Percentiles rank a stretch among this genome's conserved stretches.
Conservation (phyloP, 2,329 filamentous ascomycete genomes). For the Zymoseptoria passerinii region DNA sequence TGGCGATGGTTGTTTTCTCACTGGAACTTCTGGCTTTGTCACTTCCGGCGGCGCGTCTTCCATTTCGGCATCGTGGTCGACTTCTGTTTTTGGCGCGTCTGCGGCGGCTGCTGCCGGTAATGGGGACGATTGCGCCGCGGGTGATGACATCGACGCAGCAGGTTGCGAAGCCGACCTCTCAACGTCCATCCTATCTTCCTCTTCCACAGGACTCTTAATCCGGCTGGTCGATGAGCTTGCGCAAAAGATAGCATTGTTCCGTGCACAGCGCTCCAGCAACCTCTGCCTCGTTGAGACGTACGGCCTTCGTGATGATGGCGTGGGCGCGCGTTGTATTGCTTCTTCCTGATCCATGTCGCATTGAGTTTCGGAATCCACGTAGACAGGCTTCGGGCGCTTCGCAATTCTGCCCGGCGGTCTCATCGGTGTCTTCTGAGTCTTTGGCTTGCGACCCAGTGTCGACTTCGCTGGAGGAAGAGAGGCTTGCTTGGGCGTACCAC, state of each 20-base stretch:
- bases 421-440: conserved; percentile 12
- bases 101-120: background rate
- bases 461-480: conserved; percentile 16
- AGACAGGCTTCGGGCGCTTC: conserved; percentile 23
- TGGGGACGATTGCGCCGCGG: background rate
- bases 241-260: conserved; percentile 21
- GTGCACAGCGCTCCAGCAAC: conserved; percentile 27
- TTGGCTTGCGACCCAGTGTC: conserved; percentile 14
- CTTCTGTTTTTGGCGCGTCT: conserved; percentile 1
- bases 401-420: conserved; percentile 2
- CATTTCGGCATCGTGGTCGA: conserved; percentile 14
- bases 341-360: conserved; percentile 31
- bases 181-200: conserved; percentile 16
- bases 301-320: conserved; percentile 15
- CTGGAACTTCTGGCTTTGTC: background rate
- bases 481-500: conserved; percentile 21
- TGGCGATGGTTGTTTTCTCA: background rate
- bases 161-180: conserved; percentile 4
- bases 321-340: conserved; percentile 9
- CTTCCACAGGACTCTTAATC: background rate
- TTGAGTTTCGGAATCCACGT: conserved; percentile 24
- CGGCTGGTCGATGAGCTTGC: conserved; percentile 1
- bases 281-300: conserved; percentile 26
- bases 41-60: conserved; percentile 11
- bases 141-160: conserved; percentile 1